Evolutionary conservation across 2,329 filamentous ascomycete species (phyloP).

Genomic region (Penicillium crustosum): DNA sequence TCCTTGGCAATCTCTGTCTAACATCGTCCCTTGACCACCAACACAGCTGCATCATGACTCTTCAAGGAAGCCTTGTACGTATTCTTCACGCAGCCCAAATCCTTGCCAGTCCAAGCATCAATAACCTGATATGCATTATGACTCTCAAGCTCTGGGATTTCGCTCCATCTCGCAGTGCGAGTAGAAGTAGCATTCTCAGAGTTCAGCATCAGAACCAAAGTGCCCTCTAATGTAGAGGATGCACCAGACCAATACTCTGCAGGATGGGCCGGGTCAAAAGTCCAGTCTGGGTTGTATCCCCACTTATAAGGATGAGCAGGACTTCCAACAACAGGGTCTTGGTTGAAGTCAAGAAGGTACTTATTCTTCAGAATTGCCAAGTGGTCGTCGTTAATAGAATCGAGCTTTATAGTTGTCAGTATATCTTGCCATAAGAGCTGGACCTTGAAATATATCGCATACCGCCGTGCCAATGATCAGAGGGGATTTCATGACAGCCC

Average conservation of each 20-base stretch:
- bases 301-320: slow-evolving; percentile 47
- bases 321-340: slow-evolving; percentile 46
- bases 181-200: slow-evolving; percentile 24
- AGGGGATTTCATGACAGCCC: slow-evolving; percentile 53
- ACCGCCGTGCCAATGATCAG: slow-evolving; percentile 50
- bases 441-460: slow-evolving; percentile 5
- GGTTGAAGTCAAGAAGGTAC: slow-evolving; percentile 46
- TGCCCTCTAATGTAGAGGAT: slow-evolving; percentile 29
- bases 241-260: slow-evolving; percentile 40
- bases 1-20: not conserved
- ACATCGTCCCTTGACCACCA: slow-evolving; percentile 27
- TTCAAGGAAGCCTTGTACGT: slow-evolving; percentile 25
- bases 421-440: not conserved
- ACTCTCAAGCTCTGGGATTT: slow-evolving; percentile 31
- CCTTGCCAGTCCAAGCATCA: slow-evolving; percentile 33
- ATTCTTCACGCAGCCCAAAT: slow-evolving; percentile 33
- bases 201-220: slow-evolving; percentile 36
- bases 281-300: slow-evolving; percentile 38
- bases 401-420: slow-evolving; percentile 29
- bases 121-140: slow-evolving; percentile 22
- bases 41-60: slow-evolving; percentile 33
- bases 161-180: slow-evolving; percentile 31
- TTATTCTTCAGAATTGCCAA: slow-evolving; percentile 47
- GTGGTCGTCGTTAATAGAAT: slow-evolving; percentile 37
- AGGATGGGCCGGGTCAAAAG: slow-evolving; percentile 35